phyloP scores from a whole-genome alignment of 2,329 filamentous ascomycete species.

The Sporothrix protearum region DNA sequence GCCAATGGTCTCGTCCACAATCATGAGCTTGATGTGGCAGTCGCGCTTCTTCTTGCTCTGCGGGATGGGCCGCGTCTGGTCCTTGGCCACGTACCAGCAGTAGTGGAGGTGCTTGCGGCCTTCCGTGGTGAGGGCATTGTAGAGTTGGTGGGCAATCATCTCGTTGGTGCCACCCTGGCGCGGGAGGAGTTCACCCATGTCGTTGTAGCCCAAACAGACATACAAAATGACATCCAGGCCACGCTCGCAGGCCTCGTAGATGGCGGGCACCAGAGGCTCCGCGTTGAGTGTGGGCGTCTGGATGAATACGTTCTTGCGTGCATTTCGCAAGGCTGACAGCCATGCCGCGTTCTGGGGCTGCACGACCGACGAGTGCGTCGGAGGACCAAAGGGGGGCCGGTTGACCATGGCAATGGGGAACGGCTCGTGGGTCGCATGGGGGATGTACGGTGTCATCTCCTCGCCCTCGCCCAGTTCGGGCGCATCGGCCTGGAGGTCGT shows the following conservation, averaged over 20 bases:
- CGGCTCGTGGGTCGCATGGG: conserved; percentile 49
- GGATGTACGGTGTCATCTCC: conserved; percentile 64
- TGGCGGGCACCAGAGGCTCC: conserved; percentile 59
- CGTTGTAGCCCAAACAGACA: conserved; percentile 75
- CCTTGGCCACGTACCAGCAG: conserved; percentile 70
- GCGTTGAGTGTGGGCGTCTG: conserved; percentile 76
- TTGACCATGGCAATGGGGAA: conserved; percentile 71
- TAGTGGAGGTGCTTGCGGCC: conserved; percentile 54
- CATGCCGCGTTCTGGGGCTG: conserved; percentile 75
- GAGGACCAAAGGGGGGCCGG: conserved; percentile 62
- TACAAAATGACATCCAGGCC: conserved; percentile 68
- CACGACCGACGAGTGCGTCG: conserved; percentile 57
- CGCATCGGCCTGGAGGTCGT: conserved; percentile 49
- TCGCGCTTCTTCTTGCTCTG: conserved; percentile 62
- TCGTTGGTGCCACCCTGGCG: conserved; percentile 74
- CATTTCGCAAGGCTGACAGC: conserved; percentile 65
- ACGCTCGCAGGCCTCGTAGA: conserved; percentile 61
- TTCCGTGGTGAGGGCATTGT: conserved; percentile 48
- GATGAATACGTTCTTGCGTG: conserved; percentile 64
- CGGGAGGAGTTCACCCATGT: conserved; percentile 70
- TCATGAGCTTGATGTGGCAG: conserved; percentile 76
- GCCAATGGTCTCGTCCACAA: conserved; percentile 64
- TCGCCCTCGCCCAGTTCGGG: conserved; percentile 51
- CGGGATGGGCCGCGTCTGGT: conserved; percentile 64
- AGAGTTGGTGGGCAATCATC: conserved; percentile 60